These are phyloP conservation scores for Lachancea thermotolerans DNA, from an alignment of 805 yeast genomes.

Conservation along the genomic window DNA sequence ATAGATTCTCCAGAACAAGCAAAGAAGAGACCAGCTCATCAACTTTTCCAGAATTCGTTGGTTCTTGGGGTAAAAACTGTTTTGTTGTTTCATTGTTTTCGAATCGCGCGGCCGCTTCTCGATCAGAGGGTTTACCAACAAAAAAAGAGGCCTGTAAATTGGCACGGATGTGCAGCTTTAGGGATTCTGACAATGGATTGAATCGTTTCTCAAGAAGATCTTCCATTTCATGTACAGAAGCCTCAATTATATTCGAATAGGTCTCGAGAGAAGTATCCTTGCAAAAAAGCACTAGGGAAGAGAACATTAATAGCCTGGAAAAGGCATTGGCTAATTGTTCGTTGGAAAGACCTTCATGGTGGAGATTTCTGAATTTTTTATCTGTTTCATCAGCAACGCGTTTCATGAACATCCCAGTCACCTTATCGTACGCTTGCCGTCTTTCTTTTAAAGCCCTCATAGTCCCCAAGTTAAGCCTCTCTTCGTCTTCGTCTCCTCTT, in stretches of 20 bases:
- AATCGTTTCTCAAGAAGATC: constrained; percentile 28
- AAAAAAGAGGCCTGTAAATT: too few relatives aligned
- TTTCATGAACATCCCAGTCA: constrained; percentile 43
- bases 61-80: constrained; percentile 7
- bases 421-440: constrained; percentile 50
- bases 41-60: background rate
- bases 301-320: constrained; percentile 37
- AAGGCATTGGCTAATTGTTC: constrained; percentile 29
- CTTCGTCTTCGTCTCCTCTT: constrained; percentile 39
- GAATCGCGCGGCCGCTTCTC: constrained; percentile 16
- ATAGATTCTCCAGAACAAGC: constrained; percentile 20
- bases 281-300: constrained; percentile 49
- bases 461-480: constrained; percentile 43
- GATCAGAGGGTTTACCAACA: too few relatives aligned
- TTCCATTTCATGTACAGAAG: constrained; percentile 35
- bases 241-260: constrained; percentile 37
- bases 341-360: constrained; percentile 27
- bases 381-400: constrained; percentile 41
- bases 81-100: constrained; percentile 11
- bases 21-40: background rate
- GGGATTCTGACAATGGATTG: too few relatives aligned
- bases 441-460: constrained; percentile 72
- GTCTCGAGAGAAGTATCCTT: constrained; percentile 48
- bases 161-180: too few relatives aligned
- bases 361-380: constrained; percentile 35